Conservation (phyloP, 2,329 filamentous ascomycete species). For the Aspergillus brasiliensis region DNA sequence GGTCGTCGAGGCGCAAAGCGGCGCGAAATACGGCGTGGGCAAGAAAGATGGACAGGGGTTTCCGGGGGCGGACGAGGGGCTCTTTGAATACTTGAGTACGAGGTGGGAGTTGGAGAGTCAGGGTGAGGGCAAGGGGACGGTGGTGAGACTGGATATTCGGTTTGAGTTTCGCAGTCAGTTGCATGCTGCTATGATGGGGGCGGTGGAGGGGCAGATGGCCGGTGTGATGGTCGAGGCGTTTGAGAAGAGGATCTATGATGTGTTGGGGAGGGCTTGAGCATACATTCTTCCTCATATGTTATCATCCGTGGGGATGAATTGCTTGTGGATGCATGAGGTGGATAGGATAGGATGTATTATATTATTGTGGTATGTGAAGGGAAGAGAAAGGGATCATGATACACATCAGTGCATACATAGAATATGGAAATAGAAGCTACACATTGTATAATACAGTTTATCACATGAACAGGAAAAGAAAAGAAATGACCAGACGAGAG, state of each 20-base stretch:
- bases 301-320: background rate
- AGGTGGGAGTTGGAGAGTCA: constrained; percentile 42
- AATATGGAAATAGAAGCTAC: constrained; percentile 17
- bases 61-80: constrained; percentile 49
- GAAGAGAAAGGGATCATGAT: background rate
- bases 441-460: constrained; percentile 31
- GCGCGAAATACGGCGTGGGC: constrained; percentile 51
- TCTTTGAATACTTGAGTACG: constrained; percentile 50
- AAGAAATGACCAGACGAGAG: background rate
- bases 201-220: constrained; percentile 81
- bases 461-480: constrained; percentile 20
- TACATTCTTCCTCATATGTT: too few species aligned
- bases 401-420: constrained; percentile 17
- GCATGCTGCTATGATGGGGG: constrained; percentile 78
- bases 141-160: constrained; percentile 73
- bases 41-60: constrained; percentile 53
- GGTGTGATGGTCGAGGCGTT: constrained; percentile 91
- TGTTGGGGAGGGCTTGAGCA: constrained; percentile 43
- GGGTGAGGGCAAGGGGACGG: constrained; percentile 56
- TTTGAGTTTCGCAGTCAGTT: constrained; percentile 89
- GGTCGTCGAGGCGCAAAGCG: constrained; percentile 70
- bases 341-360: background rate
- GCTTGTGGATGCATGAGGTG: background rate
- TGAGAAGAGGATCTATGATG: constrained; percentile 71
- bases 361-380: background rate